Evolutionary conservation across 805 yeast species (phyloP).

Genomic region (Lachancea dasiensis): DNA sequence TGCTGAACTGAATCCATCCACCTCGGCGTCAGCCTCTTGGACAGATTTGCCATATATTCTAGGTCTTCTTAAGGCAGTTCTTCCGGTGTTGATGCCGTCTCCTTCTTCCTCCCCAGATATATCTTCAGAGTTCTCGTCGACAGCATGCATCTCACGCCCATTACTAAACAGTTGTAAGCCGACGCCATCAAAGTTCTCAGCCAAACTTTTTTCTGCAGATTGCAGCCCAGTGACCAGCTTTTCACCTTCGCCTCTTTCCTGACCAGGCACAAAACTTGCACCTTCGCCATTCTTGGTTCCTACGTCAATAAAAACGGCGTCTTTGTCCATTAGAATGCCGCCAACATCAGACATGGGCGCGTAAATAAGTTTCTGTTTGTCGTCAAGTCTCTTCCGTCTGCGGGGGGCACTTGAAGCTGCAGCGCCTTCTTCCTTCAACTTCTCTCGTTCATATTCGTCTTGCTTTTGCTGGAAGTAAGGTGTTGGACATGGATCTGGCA

Average conservation of each 20-base stretch:
- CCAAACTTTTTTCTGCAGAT: conserved; percentile 53
- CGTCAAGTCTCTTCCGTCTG: conserved; percentile 88
- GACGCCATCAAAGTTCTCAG: conserved; percentile 54
- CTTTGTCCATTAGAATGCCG: conserved; percentile 94
- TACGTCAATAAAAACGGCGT: conserved; percentile 85
- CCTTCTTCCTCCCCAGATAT: conserved; percentile 31
- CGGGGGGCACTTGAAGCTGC: conserved; percentile 55
- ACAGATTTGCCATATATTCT: conserved; percentile 50
- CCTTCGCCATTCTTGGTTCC: conserved; percentile 36
- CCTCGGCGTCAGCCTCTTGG: conserved; percentile 41
- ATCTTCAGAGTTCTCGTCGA: conserved; percentile 37
- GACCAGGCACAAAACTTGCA: conserved; percentile 50
- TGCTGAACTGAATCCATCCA: conserved; percentile 39
- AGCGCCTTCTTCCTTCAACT: conserved; percentile 56
- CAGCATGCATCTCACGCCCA: conserved; percentile 44
- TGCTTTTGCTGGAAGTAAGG: conserved; percentile 84
- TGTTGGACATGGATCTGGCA: conserved; percentile 99
- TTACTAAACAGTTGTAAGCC: conserved; percentile 72
- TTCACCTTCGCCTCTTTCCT: conserved; percentile 80
- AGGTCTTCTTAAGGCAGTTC: conserved; percentile 58
- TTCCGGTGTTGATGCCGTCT: conserved; percentile 46
- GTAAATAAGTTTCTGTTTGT: conserved; percentile 86
- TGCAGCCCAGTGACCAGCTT: conserved; percentile 78
- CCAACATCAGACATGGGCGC: conserved; percentile 99
- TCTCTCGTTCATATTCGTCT: conserved; percentile 75